Evolutionary conservation across 768 basidiomycete genomes (phyloP).

Genomic region (Boletus fagicola): DNA sequence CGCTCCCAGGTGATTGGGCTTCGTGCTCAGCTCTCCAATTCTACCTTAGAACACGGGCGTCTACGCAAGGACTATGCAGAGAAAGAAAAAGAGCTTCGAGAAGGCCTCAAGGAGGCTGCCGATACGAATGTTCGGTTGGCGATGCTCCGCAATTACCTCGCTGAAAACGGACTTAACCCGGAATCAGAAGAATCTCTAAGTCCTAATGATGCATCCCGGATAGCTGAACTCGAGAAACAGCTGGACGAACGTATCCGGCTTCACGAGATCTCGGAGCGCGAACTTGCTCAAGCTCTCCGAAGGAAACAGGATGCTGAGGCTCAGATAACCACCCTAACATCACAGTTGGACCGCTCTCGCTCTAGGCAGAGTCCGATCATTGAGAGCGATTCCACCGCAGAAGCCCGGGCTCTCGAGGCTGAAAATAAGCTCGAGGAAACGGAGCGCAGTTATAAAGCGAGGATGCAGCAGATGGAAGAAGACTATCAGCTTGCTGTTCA

Average conservation of each 20-base stretch:
- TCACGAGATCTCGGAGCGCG: constrained; percentile 74
- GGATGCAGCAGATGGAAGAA: constrained; percentile 86
- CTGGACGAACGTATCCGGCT: constrained; percentile 69
- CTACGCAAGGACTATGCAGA: constrained; percentile 66
- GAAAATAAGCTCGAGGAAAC: constrained; percentile 79
- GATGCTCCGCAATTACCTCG: constrained; percentile 81
- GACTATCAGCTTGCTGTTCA: constrained; percentile 97
- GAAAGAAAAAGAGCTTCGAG: constrained; percentile 62
- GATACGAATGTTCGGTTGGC: constrained; percentile 72
- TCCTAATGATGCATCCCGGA: constrained; percentile 36
- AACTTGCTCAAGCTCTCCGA: constrained; percentile 62
- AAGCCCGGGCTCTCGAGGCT: constrained; percentile 58
- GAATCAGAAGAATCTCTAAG: constrained; percentile 62
- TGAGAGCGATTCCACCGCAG: constrained; percentile 36
- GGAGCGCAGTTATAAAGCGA: constrained; percentile 72
- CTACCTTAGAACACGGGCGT: constrained; percentile 65
- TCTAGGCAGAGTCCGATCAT: constrained; percentile 54
- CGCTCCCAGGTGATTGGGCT: constrained; percentile 74
- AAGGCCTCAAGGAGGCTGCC: constrained; percentile 61
- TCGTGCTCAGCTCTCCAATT: constrained; percentile 67
- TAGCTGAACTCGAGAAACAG: constrained; percentile 75
- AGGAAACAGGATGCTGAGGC: constrained; percentile 74
- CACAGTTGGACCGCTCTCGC: constrained; percentile 64
- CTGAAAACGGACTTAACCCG: constrained; percentile 80
- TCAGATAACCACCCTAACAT: constrained; percentile 60